Conservation (phyloP, 257 asterid species). For the Solanum chilense region DNA sequence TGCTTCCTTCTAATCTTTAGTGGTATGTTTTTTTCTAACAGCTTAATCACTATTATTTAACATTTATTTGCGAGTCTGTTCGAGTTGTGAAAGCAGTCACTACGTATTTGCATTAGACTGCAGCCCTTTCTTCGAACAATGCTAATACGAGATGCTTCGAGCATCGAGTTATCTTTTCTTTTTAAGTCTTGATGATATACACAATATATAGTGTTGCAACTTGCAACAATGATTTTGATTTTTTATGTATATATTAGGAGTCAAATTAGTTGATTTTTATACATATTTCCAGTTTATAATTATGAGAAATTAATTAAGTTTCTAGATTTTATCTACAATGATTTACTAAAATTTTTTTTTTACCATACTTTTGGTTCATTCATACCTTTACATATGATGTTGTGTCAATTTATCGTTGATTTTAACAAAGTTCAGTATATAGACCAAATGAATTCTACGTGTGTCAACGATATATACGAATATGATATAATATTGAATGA, state of each 20-base stretch:
- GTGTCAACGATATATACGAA: not conserved
- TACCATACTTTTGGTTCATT: not conserved
- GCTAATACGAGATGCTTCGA: not conserved
- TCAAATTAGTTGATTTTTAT: not conserved
- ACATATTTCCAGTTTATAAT: not conserved
- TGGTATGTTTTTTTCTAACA: constrained; percentile 17
- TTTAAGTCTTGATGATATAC: not conserved
- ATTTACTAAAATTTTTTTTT: too few species aligned
- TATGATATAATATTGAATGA: too few species aligned
- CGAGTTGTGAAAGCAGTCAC: not conserved
- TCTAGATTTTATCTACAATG: not conserved
- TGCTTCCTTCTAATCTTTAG: constrained; percentile 28
- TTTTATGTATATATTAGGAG: not conserved
- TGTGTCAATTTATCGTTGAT: not conserved
- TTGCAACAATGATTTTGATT: not conserved
- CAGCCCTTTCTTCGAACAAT: not conserved
- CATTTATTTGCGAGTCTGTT: not conserved
- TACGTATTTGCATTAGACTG: not conserved
- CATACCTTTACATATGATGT: not conserved
- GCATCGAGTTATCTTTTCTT: too few species aligned
- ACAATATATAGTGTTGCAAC: not conserved
- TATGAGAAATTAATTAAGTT: not conserved
- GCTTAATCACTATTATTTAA: not conserved
- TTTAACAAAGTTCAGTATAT: not conserved
- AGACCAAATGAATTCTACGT: not conserved